phyloP scores from a whole-genome alignment of 1,284 basidiomycete genomes.

The Malassezia furfur region DNA sequence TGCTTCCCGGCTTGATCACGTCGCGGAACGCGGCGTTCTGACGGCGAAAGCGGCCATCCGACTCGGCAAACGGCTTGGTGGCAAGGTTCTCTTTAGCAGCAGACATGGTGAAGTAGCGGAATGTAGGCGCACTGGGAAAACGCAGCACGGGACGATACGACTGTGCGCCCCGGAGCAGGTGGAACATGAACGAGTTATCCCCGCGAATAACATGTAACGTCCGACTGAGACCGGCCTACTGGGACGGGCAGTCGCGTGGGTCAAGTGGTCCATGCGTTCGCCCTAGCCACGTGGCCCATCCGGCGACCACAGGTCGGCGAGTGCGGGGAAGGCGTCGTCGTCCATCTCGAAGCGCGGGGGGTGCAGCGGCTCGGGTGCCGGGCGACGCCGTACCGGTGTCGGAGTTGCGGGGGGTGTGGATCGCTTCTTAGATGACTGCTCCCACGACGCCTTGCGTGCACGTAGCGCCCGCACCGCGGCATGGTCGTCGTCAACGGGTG shows the following conservation, averaged over 20 bases:
- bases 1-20: constrained; percentile 61
- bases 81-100: neutral
- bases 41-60: constrained; percentile 76
- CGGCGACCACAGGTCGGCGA: neutral
- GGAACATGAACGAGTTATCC: too few species aligned
- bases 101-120: neutral
- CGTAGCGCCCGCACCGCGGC: neutral
- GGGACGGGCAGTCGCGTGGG: neutral
- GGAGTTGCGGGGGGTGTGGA: neutral
- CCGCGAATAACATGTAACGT: too few species aligned
- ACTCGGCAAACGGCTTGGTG: constrained; percentile 49
- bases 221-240: too few species aligned
- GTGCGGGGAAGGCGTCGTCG: neutral
- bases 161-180: too few species aligned
- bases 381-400: neutral
- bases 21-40: constrained; percentile 63
- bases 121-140: neutral
- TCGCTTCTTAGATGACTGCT: neutral
- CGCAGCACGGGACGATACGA: too few species aligned
- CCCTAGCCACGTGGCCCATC: too few species aligned
- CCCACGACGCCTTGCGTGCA: constrained; percentile 3
- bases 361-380: constrained; percentile 5
- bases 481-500: neutral
- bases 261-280: neutral
- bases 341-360: constrained; percentile 12